Conservation (phyloP, 306 rosid species). For the Prunus salicina region DNA sequence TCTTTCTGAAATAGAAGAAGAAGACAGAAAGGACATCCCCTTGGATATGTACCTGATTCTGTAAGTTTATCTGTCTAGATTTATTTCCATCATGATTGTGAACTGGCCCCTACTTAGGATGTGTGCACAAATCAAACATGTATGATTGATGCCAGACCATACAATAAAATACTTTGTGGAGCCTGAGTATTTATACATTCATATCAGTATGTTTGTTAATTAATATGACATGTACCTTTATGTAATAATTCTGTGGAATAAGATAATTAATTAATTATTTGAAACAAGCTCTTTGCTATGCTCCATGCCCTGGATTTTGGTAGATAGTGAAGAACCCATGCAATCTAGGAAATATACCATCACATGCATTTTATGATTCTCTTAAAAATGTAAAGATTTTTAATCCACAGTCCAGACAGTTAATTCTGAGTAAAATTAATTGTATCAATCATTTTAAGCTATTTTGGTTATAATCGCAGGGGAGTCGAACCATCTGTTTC, state of each 20-base stretch:
- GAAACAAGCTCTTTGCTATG: not conserved
- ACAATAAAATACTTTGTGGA: not conserved
- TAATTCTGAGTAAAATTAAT: constrained; percentile 12
- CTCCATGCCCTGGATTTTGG: too few species aligned
- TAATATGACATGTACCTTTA: not conserved
- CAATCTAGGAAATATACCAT: not conserved
- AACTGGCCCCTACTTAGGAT: not conserved
- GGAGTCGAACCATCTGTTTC: constrained; percentile 85
- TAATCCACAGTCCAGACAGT: not conserved
- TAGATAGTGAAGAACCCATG: not conserved
- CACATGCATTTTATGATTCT: not conserved
- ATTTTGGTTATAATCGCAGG: constrained; percentile 54
- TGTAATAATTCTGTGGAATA: not conserved
- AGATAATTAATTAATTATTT: not conserved
- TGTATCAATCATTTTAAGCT: constrained; percentile 8
- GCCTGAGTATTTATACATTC: not conserved
- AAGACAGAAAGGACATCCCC: constrained; percentile 78
- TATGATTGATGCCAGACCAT: not conserved
- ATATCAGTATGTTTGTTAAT: not conserved
- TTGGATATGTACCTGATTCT: constrained; percentile 88
- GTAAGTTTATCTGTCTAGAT: constrained; percentile 51
- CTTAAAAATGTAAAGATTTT: constrained; percentile 3
- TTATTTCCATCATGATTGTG: not conserved
- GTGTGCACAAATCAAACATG: not conserved
- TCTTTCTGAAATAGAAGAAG: constrained; percentile 81